Conservation (phyloP, 345 rosid species). For the Brassica incana region DNA sequence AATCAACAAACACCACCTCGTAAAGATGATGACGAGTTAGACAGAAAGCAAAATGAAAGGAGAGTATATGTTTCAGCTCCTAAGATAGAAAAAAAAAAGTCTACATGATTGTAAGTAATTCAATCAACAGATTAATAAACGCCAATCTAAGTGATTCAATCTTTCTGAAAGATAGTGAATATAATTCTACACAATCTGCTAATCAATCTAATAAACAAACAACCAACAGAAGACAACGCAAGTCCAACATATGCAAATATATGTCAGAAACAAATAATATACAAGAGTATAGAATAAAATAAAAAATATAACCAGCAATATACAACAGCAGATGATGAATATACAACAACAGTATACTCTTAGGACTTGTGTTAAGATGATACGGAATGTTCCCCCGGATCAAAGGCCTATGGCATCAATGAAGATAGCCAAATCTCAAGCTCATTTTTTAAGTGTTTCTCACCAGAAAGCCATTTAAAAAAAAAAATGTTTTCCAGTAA, state of each 20-base stretch:
- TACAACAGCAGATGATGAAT: neutral
- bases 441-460: constrained; percentile 24
- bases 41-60: neutral
- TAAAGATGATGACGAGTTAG: too few species aligned
- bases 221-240: neutral
- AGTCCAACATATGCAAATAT: neutral
- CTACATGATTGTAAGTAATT: neutral
- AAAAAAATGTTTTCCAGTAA: neutral
- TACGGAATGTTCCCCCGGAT: constrained; percentile 39
- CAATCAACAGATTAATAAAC: neutral
- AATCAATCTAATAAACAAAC: too few species aligned
- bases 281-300: neutral
- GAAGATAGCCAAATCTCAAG: constrained; percentile 34
- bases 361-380: neutral
- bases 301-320: neutral
- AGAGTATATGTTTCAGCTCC: neutral
- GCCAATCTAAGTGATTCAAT: neutral
- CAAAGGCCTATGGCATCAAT: constrained; percentile 36
- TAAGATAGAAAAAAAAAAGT: neutral
- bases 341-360: neutral
- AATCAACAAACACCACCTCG: neutral
- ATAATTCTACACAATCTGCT: neutral
- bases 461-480: constrained; percentile 17
- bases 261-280: neutral
- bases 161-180: too few species aligned